A percentile compares a stretch with the other conserved stretches of the same genome.
Evolutionary conservation across 2,329 filamentous ascomycete species (phyloP).

Genomic region (Penicillium sp.): DNA sequence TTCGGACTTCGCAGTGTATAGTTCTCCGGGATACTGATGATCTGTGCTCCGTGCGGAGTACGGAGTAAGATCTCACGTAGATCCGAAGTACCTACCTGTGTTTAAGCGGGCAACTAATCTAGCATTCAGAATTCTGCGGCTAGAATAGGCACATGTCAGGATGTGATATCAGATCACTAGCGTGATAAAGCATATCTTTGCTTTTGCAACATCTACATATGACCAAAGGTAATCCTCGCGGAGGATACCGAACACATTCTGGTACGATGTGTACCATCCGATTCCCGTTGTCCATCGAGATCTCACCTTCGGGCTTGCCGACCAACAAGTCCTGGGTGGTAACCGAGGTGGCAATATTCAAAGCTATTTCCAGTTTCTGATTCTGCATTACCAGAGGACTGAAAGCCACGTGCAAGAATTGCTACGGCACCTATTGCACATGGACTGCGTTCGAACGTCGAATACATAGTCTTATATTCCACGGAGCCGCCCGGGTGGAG

Average conservation of each 20-base stretch:
- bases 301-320: not conserved
- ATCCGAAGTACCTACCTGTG: conserved; percentile 10
- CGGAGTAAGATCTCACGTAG: not conserved
- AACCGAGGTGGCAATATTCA: not conserved
- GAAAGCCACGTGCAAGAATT: not conserved
- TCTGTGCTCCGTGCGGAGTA: too few species aligned
- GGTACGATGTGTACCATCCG: not conserved
- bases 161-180: too few species aligned
- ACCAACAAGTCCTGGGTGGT: too few species aligned
- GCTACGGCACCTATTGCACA: not conserved
- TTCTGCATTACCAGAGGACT: not conserved
- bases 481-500: not conserved
- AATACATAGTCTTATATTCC: not conserved
- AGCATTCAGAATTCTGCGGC: conserved; percentile 11
- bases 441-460: not conserved
- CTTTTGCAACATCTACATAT: too few species aligned
- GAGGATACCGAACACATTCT: not conserved
- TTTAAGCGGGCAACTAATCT: conserved; percentile 12
- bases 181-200: not conserved
- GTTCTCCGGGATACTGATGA: not conserved
- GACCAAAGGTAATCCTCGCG: too few species aligned
- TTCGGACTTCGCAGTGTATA: not conserved
- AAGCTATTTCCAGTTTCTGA: too few species aligned
- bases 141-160: too few species aligned
- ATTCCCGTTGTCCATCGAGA: not conserved